Conservation (phyloP, 768 basidiomycete genomes). For the Amanita inopinata region DNA sequence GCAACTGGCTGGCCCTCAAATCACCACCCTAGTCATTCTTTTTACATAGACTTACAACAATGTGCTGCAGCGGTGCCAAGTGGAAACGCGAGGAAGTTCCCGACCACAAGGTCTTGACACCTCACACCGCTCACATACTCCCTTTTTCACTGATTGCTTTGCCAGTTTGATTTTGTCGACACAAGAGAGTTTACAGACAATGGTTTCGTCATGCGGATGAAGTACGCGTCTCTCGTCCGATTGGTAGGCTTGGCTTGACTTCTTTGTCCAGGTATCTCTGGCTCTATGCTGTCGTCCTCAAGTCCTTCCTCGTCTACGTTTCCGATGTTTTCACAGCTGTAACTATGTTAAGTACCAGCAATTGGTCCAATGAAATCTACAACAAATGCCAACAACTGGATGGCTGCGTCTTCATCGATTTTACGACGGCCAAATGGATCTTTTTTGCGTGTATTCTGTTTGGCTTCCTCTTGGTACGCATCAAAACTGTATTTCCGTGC, state of each 20-base stretch:
- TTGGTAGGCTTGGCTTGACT: neutral
- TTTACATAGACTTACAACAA: constrained; percentile 26
- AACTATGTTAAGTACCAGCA: constrained; percentile 86
- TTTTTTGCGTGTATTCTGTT: constrained; percentile 98
- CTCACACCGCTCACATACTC: constrained; percentile 2
- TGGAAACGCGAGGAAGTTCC: constrained; percentile 98
- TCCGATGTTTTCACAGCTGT: constrained; percentile 97
- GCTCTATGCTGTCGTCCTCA: constrained; percentile 88
- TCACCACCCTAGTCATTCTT: constrained; percentile 16
- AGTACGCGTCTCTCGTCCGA: constrained; percentile 37
- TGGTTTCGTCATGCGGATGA: constrained; percentile 76
- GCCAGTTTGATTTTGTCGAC: constrained; percentile 94
- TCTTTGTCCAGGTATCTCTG: constrained; percentile 64
- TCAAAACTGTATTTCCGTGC: neutral
- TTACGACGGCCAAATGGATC: constrained; percentile 87
- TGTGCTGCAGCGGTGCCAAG: constrained; percentile 63
- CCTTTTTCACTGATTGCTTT: constrained; percentile 18
- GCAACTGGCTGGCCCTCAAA: constrained; percentile 44
- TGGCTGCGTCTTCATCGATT: constrained; percentile 80
- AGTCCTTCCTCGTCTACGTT: constrained; percentile 92
- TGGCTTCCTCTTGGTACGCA: constrained; percentile 84
- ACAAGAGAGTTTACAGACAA: constrained; percentile 87
- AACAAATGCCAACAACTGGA: constrained; percentile 51
- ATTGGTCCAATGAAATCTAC: constrained; percentile 91
- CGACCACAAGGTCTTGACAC: constrained; percentile 85